Conservation (phyloP, 352 stramenopile genomes). For the Phytopythium kandeliae region DNA sequence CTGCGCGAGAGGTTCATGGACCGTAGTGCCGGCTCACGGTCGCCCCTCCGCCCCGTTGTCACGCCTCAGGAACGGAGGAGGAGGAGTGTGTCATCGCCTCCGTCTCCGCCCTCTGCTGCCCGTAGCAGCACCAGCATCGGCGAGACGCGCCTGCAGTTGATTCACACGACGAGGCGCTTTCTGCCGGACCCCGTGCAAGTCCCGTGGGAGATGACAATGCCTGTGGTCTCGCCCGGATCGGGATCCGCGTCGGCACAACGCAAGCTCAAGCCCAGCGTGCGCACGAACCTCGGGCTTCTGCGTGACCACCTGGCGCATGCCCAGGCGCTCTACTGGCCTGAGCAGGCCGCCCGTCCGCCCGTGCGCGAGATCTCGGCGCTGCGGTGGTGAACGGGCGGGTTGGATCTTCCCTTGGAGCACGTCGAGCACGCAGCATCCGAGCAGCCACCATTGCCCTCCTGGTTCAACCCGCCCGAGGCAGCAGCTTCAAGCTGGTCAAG, state of each 20-base stretch:
- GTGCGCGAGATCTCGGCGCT: conserved; percentile 2
- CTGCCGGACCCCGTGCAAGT: conserved; percentile 47
- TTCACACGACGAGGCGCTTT: conserved; percentile 8
- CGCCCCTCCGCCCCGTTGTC: conserved; percentile 20
- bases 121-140: background rate
- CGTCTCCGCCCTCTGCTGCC: too few relatives aligned
- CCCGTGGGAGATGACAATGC: conserved; percentile 67
- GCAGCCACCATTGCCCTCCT: too few relatives aligned
- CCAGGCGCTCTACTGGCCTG: conserved; percentile 47
- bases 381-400: conserved; percentile 1
- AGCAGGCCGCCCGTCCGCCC: conserved; percentile 21
- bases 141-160: background rate
- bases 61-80: conserved; percentile 16
- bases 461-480: too few relatives aligned
- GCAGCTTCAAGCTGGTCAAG: too few relatives aligned
- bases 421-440: too few relatives aligned
- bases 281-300: conserved; percentile 45
- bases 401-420: too few relatives aligned
- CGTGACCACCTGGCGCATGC: conserved; percentile 56
- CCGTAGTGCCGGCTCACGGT: conserved; percentile 6
- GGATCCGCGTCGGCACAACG: conserved; percentile 20
- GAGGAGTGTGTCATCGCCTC: too few relatives aligned
- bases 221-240: conserved; percentile 12
- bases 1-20: conserved; percentile 20
- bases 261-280: conserved; percentile 54